phyloP scores from a whole-genome alignment of 176 grass and related monocot species.

The Tuctoria greenei region DNA sequence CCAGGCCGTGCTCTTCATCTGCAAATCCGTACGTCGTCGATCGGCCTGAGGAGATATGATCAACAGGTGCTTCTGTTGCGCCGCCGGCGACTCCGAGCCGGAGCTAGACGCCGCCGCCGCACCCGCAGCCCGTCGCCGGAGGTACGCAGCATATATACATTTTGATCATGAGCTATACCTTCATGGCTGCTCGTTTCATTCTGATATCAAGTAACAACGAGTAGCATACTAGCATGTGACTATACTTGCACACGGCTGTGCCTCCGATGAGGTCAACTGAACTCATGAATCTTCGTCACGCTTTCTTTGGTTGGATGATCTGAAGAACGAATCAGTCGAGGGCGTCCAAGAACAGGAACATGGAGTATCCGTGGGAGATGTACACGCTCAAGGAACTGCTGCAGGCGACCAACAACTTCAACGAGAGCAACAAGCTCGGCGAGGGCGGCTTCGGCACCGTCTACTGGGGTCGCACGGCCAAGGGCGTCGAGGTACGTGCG shows the following conservation, averaged over 20 bases:
- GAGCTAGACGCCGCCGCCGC: not conserved
- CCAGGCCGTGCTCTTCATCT: not conserved
- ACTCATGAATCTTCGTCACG: not conserved
- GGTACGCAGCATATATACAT: slow-evolving; percentile 17
- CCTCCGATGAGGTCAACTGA: not conserved
- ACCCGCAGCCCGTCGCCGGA: slow-evolving; percentile 1
- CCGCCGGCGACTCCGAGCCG: slow-evolving; percentile 36
- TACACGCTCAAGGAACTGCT: slow-evolving; percentile 70
- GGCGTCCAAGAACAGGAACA: slow-evolving; percentile 33
- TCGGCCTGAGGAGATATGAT: slow-evolving; percentile 32
- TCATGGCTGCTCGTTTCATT: not conserved
- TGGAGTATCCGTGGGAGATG: slow-evolving; percentile 72
- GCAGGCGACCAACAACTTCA: slow-evolving; percentile 71
- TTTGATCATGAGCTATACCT: not conserved
- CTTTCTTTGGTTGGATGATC: not conserved
- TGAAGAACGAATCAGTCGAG: slow-evolving; percentile 20
- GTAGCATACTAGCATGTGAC: no score
- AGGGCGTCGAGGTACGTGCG: slow-evolving; percentile 49
- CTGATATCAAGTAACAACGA: not conserved
- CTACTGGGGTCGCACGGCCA: slow-evolving; percentile 59
- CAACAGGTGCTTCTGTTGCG: slow-evolving; percentile 52
- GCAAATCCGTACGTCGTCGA: not conserved
- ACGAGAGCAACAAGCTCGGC: slow-evolving; percentile 61
- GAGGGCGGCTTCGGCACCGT: slow-evolving; percentile 85
- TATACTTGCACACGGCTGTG: not conserved